These are phyloP conservation scores for Yarrowia deformans DNA, from an alignment of 805 yeast species.

Conservation along the genomic window DNA sequence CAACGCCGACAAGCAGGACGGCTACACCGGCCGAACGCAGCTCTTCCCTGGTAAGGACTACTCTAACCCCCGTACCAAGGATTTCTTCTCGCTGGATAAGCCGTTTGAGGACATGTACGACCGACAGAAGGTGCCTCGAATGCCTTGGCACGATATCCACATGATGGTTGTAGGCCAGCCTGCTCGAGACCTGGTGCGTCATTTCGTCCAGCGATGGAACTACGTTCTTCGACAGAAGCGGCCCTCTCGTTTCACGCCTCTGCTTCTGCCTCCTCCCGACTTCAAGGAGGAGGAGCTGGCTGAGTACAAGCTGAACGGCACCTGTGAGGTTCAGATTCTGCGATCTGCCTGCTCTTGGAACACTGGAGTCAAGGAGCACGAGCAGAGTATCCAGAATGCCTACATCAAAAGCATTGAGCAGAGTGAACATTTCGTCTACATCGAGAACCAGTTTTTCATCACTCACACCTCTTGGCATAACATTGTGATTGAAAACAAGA, in stretches of 20 bases:
- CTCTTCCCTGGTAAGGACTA: conserved; percentile 96
- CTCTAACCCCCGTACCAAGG: conserved; percentile 92
- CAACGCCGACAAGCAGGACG: conserved; percentile 44
- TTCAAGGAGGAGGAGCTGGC: conserved; percentile 74
- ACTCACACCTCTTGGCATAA: conserved; percentile 83
- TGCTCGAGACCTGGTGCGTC: conserved; percentile 91
- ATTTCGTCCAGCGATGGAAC: conserved; percentile 98
- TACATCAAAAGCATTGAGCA: conserved; percentile 89
- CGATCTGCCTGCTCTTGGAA: conserved; percentile 96
- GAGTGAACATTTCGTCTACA: conserved; percentile 89
- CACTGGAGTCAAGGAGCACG: conserved; percentile 81
- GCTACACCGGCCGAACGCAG: conserved; percentile 54
- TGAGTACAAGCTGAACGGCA: conserved; percentile 68
- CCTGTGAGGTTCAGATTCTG: conserved; percentile 89
- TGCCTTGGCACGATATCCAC: conserved; percentile 99
- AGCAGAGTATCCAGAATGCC: conserved; percentile 90
- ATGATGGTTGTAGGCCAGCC: conserved; percentile 94
- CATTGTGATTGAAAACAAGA: conserved; percentile 80
- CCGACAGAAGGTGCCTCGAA: conserved; percentile 78
- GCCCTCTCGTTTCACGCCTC: conserved; percentile 92
- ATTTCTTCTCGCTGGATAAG: conserved; percentile 77
- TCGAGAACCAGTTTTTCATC: conserved; percentile 94
- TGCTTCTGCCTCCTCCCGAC: conserved; percentile 91
- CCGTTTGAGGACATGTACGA: conserved; percentile 95
- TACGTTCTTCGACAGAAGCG: conserved; percentile 89